Conservation (phyloP, 2,329 filamentous ascomycete species). For the Tolypocladium tropicale region DNA sequence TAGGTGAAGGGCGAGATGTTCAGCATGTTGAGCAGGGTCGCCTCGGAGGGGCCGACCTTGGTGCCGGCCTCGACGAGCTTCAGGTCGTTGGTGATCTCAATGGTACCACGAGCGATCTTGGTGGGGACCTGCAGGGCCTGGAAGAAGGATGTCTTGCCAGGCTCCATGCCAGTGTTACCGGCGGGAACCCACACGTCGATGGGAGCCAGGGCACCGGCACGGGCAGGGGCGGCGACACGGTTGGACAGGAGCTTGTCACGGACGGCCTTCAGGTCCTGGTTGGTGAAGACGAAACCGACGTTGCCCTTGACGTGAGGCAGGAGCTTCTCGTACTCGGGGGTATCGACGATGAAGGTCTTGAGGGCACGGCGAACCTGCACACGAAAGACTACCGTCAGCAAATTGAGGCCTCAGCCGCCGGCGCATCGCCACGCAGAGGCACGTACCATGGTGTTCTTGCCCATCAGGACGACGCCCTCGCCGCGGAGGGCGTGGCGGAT, state of each 20-base stretch:
- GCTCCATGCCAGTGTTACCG: constrained; percentile 99
- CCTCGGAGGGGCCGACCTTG: constrained; percentile 99
- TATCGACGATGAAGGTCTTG: constrained; percentile 83
- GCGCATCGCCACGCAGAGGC: constrained; percentile 2
- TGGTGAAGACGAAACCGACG: constrained; percentile 99
- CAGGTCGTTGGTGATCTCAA: constrained; percentile 96
- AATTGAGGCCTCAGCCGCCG: constrained; percentile 1
- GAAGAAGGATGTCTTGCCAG: constrained; percentile 99
- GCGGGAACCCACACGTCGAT: constrained; percentile 89
- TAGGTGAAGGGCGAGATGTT: constrained; percentile 99
- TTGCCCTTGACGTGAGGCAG: constrained; percentile 95
- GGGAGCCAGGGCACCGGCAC: constrained; percentile 94
- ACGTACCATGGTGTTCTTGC: constrained; percentile 98
- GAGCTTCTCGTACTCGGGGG: constrained; percentile 96
- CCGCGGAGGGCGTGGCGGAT: constrained; percentile 87
- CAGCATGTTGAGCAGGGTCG: constrained; percentile 97
- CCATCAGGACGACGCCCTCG: constrained; percentile 94
- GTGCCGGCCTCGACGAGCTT: constrained; percentile 88
- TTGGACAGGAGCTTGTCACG: constrained; percentile 93
- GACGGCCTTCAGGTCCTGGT: constrained; percentile 80
- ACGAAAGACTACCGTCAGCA: constrained; percentile 7
- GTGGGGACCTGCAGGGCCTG: constrained; percentile 99
- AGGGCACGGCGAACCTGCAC: constrained; percentile 83
- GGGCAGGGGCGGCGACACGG: constrained; percentile 94
- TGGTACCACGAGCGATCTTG: constrained; percentile 99